Evolutionary conservation across 345 rosid species (phyloP).

Genomic region (Eucalyptus sp.): DNA sequence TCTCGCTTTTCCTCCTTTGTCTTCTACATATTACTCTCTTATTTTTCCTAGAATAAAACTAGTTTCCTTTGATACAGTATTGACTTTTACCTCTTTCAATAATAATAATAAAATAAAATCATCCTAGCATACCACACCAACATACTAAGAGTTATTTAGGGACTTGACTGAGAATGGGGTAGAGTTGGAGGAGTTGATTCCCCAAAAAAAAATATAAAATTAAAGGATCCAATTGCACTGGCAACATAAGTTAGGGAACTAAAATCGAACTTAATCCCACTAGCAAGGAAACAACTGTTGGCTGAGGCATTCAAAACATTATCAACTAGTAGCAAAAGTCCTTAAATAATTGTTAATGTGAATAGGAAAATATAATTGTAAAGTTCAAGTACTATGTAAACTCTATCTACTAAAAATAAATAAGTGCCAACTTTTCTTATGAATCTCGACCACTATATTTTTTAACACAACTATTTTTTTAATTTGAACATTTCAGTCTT

Average conservation of each 20-base stretch:
- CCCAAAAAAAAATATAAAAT: too few relatives aligned
- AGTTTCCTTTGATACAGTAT: too few relatives aligned
- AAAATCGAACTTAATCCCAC: background rate
- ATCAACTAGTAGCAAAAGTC: background rate
- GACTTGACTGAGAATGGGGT: background rate
- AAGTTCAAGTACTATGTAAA: background rate
- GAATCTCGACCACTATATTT: background rate
- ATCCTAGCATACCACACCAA: background rate
- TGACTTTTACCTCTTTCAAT: too few relatives aligned
- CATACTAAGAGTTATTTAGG: background rate
- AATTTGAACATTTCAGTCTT: background rate
- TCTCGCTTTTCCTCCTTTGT: background rate
- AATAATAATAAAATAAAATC: too few relatives aligned
- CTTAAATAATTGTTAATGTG: background rate
- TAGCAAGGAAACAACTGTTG: background rate
- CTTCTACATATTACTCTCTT: background rate
- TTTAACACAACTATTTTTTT: background rate
- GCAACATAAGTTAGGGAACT: background rate
- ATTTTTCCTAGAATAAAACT: too few relatives aligned
- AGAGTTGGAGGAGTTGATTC: background rate
- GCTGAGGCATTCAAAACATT: background rate
- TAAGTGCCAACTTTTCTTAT: background rate
- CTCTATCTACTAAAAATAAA: background rate
- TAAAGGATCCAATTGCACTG: too few relatives aligned
- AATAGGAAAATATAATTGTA: background rate